Evolutionary conservation across 768 basidiomycete genomes (phyloP), one percentile per base, ranked within the genome.

Genomic region (Lactarius deliciosus): DNA sequence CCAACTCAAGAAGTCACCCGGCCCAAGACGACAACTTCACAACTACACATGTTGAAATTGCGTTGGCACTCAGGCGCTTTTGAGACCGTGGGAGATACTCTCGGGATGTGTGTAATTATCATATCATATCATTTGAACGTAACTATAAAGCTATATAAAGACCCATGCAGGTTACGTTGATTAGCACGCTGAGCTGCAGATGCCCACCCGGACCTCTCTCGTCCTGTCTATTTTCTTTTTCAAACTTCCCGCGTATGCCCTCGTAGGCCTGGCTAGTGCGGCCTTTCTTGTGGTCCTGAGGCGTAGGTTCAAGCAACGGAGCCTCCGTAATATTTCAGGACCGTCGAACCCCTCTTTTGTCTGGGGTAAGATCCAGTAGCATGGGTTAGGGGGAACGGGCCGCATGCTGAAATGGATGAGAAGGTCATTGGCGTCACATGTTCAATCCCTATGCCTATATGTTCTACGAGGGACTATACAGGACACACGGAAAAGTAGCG

Each of bases 341-440:
- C 61, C 61, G n/a, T 9, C 47, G 18, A 61, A 36, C 50, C 20
- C 61, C 15, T 61, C 61, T 16, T 47, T 61, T 32, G 32, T 61
- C 61, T n/a, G 28, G 61, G 34, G 61, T 61, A 34, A 61, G 61
- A n/a, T 45, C 20, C 36, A 38, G 13, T 38, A 11, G 36, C 30
- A 16, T 34, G 18, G 6, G 6, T 38, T 28, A 20, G 20, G 30
- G n/a, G 25, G 15, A 20, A n/a, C 20, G 16, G 50, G 10, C 22
- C 11, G n/a, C 28, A 28, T 20, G 25, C 61, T 61, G 32, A 61
- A 25, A 15, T 22, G 16, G n/a, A 60, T 40, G 34, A n/a, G 58
- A n/a, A 60, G 58, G 58, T 60, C 47, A 50, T 25, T 50, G 47
- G 22, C 47, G 47, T 25, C 22, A 50, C n/a, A 50, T 50, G 47